These are phyloP conservation scores for Phytopythium ostracodes DNA, from an alignment of 352 stramenopile species.

Conservation along the genomic window DNA sequence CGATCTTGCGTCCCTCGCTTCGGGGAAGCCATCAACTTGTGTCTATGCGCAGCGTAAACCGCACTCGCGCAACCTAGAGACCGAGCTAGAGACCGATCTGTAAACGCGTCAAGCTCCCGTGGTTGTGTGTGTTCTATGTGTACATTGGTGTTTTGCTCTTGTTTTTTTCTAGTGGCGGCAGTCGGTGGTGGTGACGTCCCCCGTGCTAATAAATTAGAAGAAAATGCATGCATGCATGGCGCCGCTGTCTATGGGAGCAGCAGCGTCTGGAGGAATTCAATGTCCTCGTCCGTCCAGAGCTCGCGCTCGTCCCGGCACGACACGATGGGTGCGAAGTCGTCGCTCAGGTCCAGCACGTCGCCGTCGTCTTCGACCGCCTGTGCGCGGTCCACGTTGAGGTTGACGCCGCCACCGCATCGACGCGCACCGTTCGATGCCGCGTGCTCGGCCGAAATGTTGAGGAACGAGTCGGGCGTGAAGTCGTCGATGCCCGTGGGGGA, in stretches of 20 bases:
- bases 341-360: constrained; percentile 29
- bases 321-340: constrained; percentile 42
- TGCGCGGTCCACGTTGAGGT: neutral
- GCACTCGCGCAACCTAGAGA: neutral
- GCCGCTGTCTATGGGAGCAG: constrained; percentile 37
- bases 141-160: neutral
- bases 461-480: constrained; percentile 50
- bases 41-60: too few species aligned
- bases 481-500: constrained; percentile 61
- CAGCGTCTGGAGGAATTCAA: constrained; percentile 75
- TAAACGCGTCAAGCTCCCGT: neutral
- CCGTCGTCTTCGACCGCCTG: constrained; percentile 17
- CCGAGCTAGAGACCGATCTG: neutral
- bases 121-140: neutral
- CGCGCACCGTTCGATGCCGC: neutral
- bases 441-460: constrained; percentile 26
- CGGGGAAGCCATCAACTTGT: too few species aligned
- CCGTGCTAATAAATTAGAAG: constrained; percentile 6
- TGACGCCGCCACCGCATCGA: constrained; percentile 9
- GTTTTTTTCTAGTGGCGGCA: neutral
- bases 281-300: constrained; percentile 78
- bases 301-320: constrained; percentile 44
- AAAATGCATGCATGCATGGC: too few species aligned
- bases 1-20: too few species aligned
- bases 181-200: neutral